Base-by-base conservation (phyloP, 2,329 filamentous ascomycete species). In the Colletotrichum ledebouriae region DNA sequence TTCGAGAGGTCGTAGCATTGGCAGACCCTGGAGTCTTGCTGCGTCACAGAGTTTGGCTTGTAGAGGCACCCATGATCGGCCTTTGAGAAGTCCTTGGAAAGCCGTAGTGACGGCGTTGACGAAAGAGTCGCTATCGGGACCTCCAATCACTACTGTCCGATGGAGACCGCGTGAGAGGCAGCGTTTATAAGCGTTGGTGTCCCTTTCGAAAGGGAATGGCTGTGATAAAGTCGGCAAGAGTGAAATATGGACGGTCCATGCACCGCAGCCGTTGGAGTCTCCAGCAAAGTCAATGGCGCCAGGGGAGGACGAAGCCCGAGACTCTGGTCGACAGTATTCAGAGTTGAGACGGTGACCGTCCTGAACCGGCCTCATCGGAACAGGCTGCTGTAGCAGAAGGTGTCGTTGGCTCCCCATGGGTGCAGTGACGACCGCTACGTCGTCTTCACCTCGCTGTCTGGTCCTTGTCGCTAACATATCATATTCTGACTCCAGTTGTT, bases 161-260 rank as follows among this genome's bases (percentile, higher is more conserved):
- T 89, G 87, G 50, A 89, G 81, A 3, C 87, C 87, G 15, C 87
- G 84, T 13, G 87, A 89, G 4, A 89, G 79, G 50, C 86, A 89
- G 49, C 87, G 82, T 73, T 88, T 88, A 76, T 89, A 89, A 4
- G 87, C 86, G 46, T 81, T 85, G 13, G 87, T 89, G 71, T 89
- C 86, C 73, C 87, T 87, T 75, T 89, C 87, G 73, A 89, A 89
- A 0, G 87, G 87, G 71, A 89, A 88, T 4, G 86, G 84, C 63
- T 86, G 83, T 39, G 81, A 81, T 12, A 79, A 80, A 53, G 82
- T 84, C 4, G 87, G 87, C 42, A 89, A 79, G 12, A 89, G 81
- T 2, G 87, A 89, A 41, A 89, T 80, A 72, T 89, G 87, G 33
- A 89, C 85, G 1, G 87, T 89, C 87, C 87, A 89, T 5, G 81